Percentiles rank a stretch among this genome's conserved stretches.
Evolutionary conservation across 768 basidiomycete species (phyloP).

Genomic region (Naganishia friedmannii): DNA sequence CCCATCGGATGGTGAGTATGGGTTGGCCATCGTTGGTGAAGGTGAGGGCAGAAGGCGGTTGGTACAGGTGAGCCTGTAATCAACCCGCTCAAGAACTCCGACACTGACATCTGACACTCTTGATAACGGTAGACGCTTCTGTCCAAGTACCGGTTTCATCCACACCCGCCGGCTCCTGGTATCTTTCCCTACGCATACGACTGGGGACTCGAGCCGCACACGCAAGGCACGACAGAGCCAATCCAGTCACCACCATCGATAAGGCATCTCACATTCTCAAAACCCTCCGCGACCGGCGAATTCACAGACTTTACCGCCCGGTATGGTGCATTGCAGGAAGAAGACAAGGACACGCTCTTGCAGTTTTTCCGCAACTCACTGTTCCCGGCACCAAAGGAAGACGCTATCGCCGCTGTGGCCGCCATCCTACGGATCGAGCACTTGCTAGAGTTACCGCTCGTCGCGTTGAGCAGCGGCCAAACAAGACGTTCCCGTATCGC

Average conservation of each 20-base stretch:
- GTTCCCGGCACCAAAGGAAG: conserved; percentile 31
- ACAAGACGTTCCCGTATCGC: conserved; percentile 80
- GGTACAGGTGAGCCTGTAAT: conserved; percentile 60
- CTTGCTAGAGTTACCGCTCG: conserved; percentile 75
- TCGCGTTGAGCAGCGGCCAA: conserved; percentile 89
- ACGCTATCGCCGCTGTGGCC: conserved; percentile 2
- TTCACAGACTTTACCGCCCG: conserved; percentile 93
- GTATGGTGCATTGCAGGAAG: conserved; percentile 82
- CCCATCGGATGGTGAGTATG: conserved; percentile 50
- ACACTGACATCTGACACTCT: too few relatives aligned
- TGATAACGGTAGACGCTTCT: conserved; percentile 62
- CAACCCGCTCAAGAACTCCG: too few relatives aligned
- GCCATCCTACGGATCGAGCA: conserved; percentile 59
- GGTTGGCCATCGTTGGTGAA: conserved; percentile 72
- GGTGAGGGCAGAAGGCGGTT: conserved; percentile 65
- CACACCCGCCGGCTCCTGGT: conserved; percentile 63
- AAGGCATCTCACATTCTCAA: conserved; percentile 53
- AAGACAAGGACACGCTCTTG: conserved; percentile 72
- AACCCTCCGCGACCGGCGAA: conserved; percentile 56
- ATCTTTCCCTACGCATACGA: conserved; percentile 71
- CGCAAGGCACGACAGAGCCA: conserved; percentile 33
- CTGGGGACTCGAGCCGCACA: conserved; percentile 31
- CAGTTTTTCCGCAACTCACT: conserved; percentile 58
- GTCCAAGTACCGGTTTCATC: conserved; percentile 68
- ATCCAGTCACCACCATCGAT: conserved; percentile 64